phyloP scores from a whole-genome alignment of 139 green algal genomes.

The Volvox africanus region DNA sequence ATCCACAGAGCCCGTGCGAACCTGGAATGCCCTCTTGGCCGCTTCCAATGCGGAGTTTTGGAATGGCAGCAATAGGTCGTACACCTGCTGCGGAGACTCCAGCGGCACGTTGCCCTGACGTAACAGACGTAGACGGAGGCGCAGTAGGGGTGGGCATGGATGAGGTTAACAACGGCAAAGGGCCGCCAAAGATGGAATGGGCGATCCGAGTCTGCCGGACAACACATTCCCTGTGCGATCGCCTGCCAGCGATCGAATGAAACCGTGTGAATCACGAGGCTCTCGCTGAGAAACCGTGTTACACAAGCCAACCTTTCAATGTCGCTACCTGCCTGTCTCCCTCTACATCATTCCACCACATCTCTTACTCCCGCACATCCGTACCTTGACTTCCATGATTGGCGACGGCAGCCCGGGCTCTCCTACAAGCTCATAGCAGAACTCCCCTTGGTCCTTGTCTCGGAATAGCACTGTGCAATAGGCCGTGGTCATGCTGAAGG shows the following conservation, averaged over 20 bases:
- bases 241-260: no score
- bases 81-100: conserved; percentile 55
- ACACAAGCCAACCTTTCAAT: no score
- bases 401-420: conserved; percentile 67
- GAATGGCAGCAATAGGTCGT: conserved; percentile 63
- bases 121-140: not conserved
- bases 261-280: no score
- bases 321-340: not conserved
- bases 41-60: conserved; percentile 72
- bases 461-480: conserved; percentile 71
- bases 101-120: conserved; percentile 53
- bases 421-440: conserved; percentile 78
- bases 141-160: not conserved
- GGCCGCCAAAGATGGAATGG: no score
- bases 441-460: conserved; percentile 68
- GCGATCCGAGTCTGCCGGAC: no score
- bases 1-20: not conserved
- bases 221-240: no score
- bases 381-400: conserved; percentile 60
- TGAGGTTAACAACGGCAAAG: not conserved
- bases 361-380: no score
- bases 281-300: no score
- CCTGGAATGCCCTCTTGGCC: conserved; percentile 73
- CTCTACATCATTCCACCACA: not conserved
- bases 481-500: conserved; percentile 74